phyloP scores from a whole-genome alignment of 78 protist species.

The Pigoraptor vietnamica region DNA sequence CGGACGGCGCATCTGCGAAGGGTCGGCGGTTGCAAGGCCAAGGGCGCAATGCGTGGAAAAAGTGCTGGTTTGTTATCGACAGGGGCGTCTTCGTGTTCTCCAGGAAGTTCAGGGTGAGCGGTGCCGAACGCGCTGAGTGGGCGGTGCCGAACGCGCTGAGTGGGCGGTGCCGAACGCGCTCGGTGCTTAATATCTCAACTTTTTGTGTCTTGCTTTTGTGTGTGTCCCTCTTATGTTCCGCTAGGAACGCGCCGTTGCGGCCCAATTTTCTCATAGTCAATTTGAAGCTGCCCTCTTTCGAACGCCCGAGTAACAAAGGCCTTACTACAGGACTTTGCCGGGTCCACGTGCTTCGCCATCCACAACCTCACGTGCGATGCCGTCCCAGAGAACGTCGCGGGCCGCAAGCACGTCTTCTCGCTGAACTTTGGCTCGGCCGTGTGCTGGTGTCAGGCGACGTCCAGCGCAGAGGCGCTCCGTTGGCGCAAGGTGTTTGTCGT shows the following conservation, averaged over 20 bases:
- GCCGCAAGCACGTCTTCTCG: background rate
- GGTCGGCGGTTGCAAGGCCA: background rate
- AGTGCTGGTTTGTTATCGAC: background rate
- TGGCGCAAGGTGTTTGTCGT: background rate
- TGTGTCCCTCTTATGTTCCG: too few relatives aligned
- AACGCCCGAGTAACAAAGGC: background rate
- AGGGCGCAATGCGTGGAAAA: background rate
- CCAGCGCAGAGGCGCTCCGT: background rate
- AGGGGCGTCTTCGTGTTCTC: background rate
- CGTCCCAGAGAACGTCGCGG: background rate
- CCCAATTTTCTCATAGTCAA: too few relatives aligned
- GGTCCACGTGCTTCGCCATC: background rate
- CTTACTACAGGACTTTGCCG: background rate
- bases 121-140: too few relatives aligned
- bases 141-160: too few relatives aligned
- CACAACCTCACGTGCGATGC: background rate
- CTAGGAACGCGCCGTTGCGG: too few relatives aligned
- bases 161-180: too few relatives aligned
- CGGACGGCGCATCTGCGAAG: too few relatives aligned
- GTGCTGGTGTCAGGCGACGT: background rate
- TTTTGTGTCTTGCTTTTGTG: too few relatives aligned
- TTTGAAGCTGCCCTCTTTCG: background rate
- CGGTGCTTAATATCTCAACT: too few relatives aligned
- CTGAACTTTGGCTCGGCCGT: background rate
- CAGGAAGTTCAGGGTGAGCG: background rate